phyloP scores from a whole-genome alignment of 2,329 filamentous ascomycete species.

The Dactylonectria estremocensis region DNA sequence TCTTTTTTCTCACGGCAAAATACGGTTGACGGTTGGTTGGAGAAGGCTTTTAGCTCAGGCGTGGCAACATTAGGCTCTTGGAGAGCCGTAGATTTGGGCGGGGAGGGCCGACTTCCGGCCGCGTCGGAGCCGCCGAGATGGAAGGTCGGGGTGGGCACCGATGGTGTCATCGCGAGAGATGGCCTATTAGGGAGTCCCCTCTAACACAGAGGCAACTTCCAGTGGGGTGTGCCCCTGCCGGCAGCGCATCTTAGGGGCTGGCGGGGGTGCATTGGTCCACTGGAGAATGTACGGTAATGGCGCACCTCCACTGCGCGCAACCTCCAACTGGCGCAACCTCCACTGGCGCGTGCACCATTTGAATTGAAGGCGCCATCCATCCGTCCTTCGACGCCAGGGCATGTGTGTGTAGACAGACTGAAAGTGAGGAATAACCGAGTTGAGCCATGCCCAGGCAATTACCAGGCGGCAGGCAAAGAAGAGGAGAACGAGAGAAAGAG shows the following conservation, averaged over 20 bases:
- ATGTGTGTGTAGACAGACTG: background rate
- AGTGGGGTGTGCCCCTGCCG: background rate
- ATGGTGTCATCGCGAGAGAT: slow-evolving; percentile 29
- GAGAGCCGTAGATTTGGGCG: background rate
- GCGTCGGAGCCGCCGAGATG: slow-evolving; percentile 28
- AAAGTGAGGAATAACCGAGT: too few relatives aligned
- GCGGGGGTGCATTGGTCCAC: background rate
- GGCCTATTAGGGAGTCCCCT: slow-evolving; percentile 14
- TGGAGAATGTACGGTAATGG: slow-evolving; percentile 23
- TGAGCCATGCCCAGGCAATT: background rate
- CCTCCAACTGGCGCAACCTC: slow-evolving; percentile 28
- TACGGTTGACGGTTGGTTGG: background rate
- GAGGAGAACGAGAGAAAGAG: background rate
- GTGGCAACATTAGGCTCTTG: background rate
- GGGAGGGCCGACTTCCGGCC: slow-evolving; percentile 46
- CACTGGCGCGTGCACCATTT: slow-evolving; percentile 35
- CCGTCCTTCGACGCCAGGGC: background rate
- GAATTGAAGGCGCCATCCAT: slow-evolving; percentile 43
- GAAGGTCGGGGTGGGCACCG: slow-evolving; percentile 27
- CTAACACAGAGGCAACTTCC: background rate
- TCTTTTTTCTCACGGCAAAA: too few relatives aligned
- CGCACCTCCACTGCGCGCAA: slow-evolving; percentile 20
- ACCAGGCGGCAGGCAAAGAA: background rate
- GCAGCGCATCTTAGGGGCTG: background rate
- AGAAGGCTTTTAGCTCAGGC: background rate